Conservation (phyloP, 2,329 filamentous ascomycete species). For the Pseudogymnoascus sp. region DNA sequence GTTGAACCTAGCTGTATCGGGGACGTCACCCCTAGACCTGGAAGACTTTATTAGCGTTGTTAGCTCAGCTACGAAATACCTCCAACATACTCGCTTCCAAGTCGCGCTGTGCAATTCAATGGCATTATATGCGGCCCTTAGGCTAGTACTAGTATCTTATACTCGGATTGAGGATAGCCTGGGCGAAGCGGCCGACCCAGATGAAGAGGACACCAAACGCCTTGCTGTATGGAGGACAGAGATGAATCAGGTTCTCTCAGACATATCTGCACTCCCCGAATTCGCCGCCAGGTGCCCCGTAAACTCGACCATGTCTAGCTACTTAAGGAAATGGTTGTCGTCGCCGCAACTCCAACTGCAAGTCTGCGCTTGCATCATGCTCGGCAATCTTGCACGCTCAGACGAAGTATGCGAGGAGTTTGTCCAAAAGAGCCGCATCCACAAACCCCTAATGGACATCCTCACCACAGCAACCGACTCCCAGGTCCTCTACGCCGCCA, state of each 20-base stretch:
- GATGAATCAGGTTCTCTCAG: constrained; percentile 44
- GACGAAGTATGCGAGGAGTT: constrained; percentile 47
- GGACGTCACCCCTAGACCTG: constrained; percentile 37
- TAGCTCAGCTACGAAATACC: constrained; percentile 48
- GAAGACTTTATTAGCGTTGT: constrained; percentile 48
- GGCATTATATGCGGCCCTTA: constrained; percentile 37
- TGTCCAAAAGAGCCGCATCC: constrained; percentile 38
- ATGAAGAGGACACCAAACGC: constrained; percentile 40
- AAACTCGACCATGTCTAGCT: constrained; percentile 35
- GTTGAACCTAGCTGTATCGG: constrained; percentile 40
- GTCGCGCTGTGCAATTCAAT: constrained; percentile 35
- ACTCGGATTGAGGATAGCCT: constrained; percentile 33
- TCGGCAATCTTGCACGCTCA: constrained; percentile 55
- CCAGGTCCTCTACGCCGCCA: constrained; percentile 48
- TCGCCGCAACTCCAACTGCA: constrained; percentile 38
- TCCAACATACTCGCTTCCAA: constrained; percentile 47
- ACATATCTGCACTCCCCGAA: constrained; percentile 42
- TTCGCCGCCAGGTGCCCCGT: constrained; percentile 40
- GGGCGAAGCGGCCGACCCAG: constrained; percentile 13
- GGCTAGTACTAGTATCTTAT: constrained; percentile 42
- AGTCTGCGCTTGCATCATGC: constrained; percentile 50
- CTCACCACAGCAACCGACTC: constrained; percentile 38
- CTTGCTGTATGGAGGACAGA: constrained; percentile 43
- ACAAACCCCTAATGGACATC: constrained; percentile 38
- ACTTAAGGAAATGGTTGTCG: constrained; percentile 42